phyloP scores from a whole-genome alignment of 202 grass and related monocot species.

The Schoenoplectus triqueter region DNA sequence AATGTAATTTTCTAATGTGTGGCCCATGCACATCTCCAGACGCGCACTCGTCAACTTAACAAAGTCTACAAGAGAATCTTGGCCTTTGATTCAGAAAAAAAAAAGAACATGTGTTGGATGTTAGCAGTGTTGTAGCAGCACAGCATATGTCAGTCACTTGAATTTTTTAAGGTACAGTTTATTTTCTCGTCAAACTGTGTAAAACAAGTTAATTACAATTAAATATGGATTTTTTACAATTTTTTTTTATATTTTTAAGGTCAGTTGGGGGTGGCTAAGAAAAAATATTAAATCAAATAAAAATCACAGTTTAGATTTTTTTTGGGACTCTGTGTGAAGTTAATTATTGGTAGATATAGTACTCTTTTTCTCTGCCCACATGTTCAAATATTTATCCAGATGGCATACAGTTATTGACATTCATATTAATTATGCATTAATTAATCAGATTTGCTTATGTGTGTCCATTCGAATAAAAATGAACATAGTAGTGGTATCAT shows the following conservation, averaged over 20 bases:
- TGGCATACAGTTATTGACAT: not conserved
- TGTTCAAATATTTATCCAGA: constrained; percentile 2
- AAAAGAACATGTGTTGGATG: constrained; percentile 21
- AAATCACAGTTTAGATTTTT: not conserved
- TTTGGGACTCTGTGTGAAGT: not conserved
- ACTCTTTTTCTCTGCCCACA: not conserved
- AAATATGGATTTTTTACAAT: not conserved
- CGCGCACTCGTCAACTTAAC: constrained; percentile 63
- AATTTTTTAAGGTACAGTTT: constrained; percentile 29
- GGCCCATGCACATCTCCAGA: constrained; percentile 74
- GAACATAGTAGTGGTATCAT: not conserved
- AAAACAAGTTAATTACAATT: constrained; percentile 9
- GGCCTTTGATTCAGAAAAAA: constrained; percentile 38
- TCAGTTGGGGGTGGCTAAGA: not conserved
- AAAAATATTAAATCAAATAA: constrained; percentile 2
- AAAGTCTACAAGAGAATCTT: constrained; percentile 61
- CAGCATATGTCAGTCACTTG: constrained; percentile 10
- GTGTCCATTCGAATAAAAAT: not conserved
- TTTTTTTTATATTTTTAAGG: not conserved
- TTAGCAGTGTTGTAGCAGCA: not conserved
- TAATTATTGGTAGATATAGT: constrained; percentile 1
- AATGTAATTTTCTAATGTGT: constrained; percentile 95
- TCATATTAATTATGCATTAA: not conserved
- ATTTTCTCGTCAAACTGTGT: not conserved
- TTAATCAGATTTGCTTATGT: not conserved